Evolutionary conservation across 805 yeast species (phyloP).

Genomic region (Kluyveromyces aestuarii): DNA sequence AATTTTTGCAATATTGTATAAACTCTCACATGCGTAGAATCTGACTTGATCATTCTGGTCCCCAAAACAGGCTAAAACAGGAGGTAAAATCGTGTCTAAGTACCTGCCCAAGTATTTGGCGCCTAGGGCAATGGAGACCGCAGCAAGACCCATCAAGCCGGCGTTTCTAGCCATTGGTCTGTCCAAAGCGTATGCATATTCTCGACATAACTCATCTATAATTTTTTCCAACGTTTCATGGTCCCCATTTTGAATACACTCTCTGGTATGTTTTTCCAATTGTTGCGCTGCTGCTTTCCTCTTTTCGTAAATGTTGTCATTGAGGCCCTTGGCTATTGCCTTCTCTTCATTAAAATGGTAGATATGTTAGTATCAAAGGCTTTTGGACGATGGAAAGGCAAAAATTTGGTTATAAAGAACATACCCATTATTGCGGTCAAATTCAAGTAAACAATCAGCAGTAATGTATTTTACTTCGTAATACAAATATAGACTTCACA

Average conservation of each 20-base stretch:
- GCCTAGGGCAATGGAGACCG: slow-evolving; percentile 90
- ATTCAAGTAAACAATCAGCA: too few relatives aligned
- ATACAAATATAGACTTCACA: neutral
- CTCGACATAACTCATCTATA: slow-evolving; percentile 67
- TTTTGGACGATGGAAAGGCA: neutral
- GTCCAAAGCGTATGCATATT: slow-evolving; percentile 74
- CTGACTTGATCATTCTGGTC: slow-evolving; percentile 97
- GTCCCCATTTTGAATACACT: slow-evolving; percentile 34
- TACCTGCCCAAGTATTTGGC: slow-evolving; percentile 72
- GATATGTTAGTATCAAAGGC: neutral
- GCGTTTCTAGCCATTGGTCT: slow-evolving; percentile 89
- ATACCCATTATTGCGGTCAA: neutral
- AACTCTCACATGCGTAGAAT: slow-evolving; percentile 92
- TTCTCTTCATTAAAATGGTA: slow-evolving; percentile 35
- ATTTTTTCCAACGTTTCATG: slow-evolving; percentile 34
- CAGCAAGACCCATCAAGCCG: slow-evolving; percentile 91
- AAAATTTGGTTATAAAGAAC: neutral
- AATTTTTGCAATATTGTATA: slow-evolving; percentile 92
- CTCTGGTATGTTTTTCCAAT: slow-evolving; percentile 68
- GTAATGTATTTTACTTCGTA: too few relatives aligned
- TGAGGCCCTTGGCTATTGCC: slow-evolving; percentile 55
- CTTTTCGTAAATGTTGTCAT: slow-evolving; percentile 68
- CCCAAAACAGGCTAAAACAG: slow-evolving; percentile 90
- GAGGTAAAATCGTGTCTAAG: slow-evolving; percentile 78
- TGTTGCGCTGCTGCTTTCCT: slow-evolving; percentile 72